phyloP scores from a whole-genome alignment of 495 filamentous ascomycete genomes.

The Daldinia grandis region DNA sequence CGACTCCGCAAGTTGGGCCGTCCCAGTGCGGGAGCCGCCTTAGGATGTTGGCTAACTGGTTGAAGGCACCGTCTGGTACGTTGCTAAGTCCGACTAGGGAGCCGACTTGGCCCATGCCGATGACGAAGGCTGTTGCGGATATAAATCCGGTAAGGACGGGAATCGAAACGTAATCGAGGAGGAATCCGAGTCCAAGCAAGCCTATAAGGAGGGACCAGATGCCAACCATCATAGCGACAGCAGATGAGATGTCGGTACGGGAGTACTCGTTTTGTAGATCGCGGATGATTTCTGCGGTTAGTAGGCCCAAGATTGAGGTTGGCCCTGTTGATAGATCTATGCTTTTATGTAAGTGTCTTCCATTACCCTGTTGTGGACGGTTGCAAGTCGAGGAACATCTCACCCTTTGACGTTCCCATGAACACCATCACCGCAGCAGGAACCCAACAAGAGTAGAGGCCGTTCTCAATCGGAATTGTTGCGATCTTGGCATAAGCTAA shows the following conservation, averaged over 20 bases:
- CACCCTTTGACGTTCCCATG: constrained; percentile 66
- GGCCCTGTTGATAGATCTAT: constrained; percentile 61
- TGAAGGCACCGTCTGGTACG: constrained; percentile 52
- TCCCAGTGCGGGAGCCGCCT: constrained; percentile 51
- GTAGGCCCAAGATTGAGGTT: constrained; percentile 60
- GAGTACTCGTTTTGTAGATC: constrained; percentile 51
- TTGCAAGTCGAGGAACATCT: constrained; percentile 8
- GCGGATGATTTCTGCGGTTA: constrained; percentile 58
- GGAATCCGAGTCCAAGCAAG: constrained; percentile 60
- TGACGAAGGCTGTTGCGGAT: constrained; percentile 59
- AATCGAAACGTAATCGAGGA: constrained; percentile 61
- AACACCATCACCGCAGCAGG: constrained; percentile 59
- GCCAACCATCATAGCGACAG: constrained; percentile 61
- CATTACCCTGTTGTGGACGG: background rate
- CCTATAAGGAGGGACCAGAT: constrained; percentile 60
- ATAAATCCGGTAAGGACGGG: constrained; percentile 62
- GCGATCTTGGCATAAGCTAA: constrained; percentile 63
- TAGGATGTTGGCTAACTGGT: constrained; percentile 56
- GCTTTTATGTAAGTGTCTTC: background rate
- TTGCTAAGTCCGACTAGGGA: constrained; percentile 55
- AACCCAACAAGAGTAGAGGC: constrained; percentile 63
- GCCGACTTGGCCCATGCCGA: constrained; percentile 57
- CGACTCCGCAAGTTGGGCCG: constrained; percentile 55
- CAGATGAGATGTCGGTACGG: constrained; percentile 55
- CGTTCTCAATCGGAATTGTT: constrained; percentile 60